phyloP scores from a whole-genome alignment of 257 asterid genomes.

The Solanum paucissectum region DNA sequence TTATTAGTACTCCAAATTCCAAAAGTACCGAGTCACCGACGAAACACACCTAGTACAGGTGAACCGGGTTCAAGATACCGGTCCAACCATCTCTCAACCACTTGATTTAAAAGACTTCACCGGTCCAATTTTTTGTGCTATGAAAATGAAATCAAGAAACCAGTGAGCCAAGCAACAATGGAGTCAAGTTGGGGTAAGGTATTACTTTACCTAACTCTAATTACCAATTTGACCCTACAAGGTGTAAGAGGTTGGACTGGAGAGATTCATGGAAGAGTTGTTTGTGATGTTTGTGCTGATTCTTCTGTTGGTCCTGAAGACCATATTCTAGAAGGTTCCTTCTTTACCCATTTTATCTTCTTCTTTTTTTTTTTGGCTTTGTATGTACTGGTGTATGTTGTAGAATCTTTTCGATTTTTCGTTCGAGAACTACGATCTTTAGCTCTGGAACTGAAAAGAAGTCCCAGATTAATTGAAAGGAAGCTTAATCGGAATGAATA shows the following conservation, averaged over 20 bases:
- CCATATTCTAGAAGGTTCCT: slow-evolving; percentile 50
- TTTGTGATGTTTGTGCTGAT: slow-evolving; percentile 92
- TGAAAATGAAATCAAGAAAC: neutral
- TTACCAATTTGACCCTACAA: slow-evolving; percentile 4
- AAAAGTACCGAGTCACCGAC: neutral
- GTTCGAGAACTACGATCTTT: neutral
- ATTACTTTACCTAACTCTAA: neutral
- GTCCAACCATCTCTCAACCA: neutral
- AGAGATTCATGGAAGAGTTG: slow-evolving; percentile 75
- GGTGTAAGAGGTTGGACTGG: slow-evolving; percentile 72
- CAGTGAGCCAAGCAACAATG: slow-evolving; percentile 11
- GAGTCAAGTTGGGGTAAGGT: slow-evolving; percentile 20
- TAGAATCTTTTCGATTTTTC: neutral
- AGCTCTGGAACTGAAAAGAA: neutral
- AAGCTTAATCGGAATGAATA: neutral
- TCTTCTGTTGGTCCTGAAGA: slow-evolving; percentile 88
- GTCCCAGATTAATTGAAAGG: no score
- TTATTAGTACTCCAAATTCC: neutral
- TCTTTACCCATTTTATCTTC: neutral
- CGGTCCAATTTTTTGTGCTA: neutral
- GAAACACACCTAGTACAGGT: neutral
- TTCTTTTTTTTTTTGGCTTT: no score
- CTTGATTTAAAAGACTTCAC: neutral
- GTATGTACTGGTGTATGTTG: neutral
- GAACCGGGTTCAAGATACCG: neutral